Conservation (phyloP, 2,329 filamentous ascomycete species). For the Cercospora sojina region DNA sequence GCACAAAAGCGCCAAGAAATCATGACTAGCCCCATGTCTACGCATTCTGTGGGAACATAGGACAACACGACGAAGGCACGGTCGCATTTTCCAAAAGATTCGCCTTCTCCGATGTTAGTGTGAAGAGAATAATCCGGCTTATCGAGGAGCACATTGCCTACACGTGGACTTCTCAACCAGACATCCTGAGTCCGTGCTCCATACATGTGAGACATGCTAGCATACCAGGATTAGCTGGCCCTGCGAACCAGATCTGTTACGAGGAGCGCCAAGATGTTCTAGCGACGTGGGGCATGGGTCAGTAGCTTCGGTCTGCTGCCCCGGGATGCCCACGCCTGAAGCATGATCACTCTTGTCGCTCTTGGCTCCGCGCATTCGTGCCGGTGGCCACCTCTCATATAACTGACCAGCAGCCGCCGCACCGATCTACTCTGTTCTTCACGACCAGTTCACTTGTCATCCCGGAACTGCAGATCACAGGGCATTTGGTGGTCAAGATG, state of each 20-base stretch:
- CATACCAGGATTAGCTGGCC: not conserved
- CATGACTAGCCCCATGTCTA: not conserved
- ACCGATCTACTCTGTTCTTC: slow-evolving; percentile 1
- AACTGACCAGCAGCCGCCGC: slow-evolving; percentile 1
- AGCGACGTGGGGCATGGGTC: not conserved
- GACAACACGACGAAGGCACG: not conserved
- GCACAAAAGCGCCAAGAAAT: not conserved
- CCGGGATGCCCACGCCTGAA: slow-evolving; percentile 3
- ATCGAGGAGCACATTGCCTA: not conserved
- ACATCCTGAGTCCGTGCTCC: not conserved
- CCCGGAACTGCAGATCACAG: not conserved
- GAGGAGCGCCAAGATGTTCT: not conserved
- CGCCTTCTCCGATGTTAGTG: slow-evolving; percentile 5
- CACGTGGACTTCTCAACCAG: slow-evolving; percentile 1
- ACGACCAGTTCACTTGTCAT: slow-evolving; percentile 3
- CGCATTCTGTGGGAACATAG: not conserved
- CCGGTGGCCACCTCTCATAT: slow-evolving; percentile 2
- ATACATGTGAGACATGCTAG: not conserved
- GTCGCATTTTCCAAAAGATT: not conserved
- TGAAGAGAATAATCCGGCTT: not conserved
- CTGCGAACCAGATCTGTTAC: slow-evolving; percentile 4
- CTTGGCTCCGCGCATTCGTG: slow-evolving; percentile 5
- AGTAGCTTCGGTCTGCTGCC: slow-evolving; percentile 7
- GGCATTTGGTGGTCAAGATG: slow-evolving; percentile 8
- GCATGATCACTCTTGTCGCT: slow-evolving; percentile 3